Percentiles rank a stretch among this genome's conserved stretches.
Conservation (phyloP, 371 early-diverging fungal genomes). For the Lichtheimia ornata region DNA sequence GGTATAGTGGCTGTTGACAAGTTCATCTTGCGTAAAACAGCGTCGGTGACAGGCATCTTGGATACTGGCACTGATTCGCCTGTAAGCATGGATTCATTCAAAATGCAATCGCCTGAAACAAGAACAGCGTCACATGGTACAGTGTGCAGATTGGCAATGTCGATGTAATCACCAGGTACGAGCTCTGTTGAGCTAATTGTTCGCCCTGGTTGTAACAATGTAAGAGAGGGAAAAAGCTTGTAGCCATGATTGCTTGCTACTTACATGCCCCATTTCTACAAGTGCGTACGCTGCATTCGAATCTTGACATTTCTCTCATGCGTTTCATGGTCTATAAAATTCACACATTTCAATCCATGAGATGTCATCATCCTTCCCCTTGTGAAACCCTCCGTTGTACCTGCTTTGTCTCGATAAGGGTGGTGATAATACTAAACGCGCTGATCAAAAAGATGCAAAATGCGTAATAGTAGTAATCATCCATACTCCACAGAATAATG, state of each 20-base stretch:
- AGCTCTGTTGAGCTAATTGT: slow-evolving; percentile 81
- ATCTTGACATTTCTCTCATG: slow-evolving; percentile 86
- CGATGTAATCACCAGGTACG: slow-evolving; percentile 94
- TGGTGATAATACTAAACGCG: slow-evolving; percentile 73
- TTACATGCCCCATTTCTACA: slow-evolving; percentile 72
- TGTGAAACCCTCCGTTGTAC: slow-evolving; percentile 30
- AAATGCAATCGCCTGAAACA: slow-evolving; percentile 95
- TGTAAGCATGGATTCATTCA: slow-evolving; percentile 99
- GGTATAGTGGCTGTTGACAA: slow-evolving; percentile 69
- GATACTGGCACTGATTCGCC: slow-evolving; percentile 84
- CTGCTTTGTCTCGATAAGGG: slow-evolving; percentile 83
- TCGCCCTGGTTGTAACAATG: slow-evolving; percentile 37
- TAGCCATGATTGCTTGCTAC: slow-evolving; percentile 2
- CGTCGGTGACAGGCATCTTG: slow-evolving; percentile 76
- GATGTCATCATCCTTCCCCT: not conserved
- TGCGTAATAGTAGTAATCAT: slow-evolving; percentile 96
- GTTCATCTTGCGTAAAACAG: slow-evolving; percentile 71
- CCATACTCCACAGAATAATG: slow-evolving; percentile 89
- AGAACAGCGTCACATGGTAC: slow-evolving; percentile 96
- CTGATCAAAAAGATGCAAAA: slow-evolving; percentile 88
- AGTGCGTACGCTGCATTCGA: slow-evolving; percentile 79
- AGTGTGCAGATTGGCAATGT: slow-evolving; percentile 68
- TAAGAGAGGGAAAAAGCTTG: not conserved
- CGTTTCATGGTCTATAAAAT: slow-evolving; percentile 63
- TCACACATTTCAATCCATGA: not conserved